Percentiles rank a stretch among this genome's conserved stretches.
phyloP scores from a whole-genome alignment of 1,284 basidiomycete genomes.

The Leccinum subspadiceum region DNA sequence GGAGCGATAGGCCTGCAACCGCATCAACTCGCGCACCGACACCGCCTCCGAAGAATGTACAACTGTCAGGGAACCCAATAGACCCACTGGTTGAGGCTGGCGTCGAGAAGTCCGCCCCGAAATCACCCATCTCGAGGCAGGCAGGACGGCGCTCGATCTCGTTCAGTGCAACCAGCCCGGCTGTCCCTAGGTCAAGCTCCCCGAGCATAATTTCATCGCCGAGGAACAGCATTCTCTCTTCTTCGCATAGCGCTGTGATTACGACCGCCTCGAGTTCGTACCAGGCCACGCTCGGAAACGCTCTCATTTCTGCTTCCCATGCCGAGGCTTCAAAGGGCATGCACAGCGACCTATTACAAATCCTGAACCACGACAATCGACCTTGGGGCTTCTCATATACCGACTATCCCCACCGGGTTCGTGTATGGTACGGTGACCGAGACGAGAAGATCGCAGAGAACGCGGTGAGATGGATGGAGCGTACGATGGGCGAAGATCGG shows the following conservation, averaged over 20 bases:
- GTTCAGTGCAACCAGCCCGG: constrained; percentile 40
- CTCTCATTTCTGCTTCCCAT: constrained; percentile 90
- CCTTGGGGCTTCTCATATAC: constrained; percentile 84
- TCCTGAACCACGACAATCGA: constrained; percentile 82
- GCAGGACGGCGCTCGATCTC: constrained; percentile 65
- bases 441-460: constrained; percentile 93
- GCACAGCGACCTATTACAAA: constrained; percentile 87
- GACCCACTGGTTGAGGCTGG: constrained; percentile 20
- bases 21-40: constrained; percentile 24
- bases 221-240: constrained; percentile 43
- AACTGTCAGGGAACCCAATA: constrained; percentile 21
- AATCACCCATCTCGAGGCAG: constrained; percentile 27
- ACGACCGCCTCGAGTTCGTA: constrained; percentile 44
- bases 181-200: constrained; percentile 38
- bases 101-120: constrained; percentile 23
- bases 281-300: constrained; percentile 76
- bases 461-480: constrained; percentile 89
- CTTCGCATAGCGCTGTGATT: constrained; percentile 34
- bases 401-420: constrained; percentile 76
- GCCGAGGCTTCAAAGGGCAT: constrained; percentile 91
- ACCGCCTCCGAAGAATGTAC: constrained; percentile 19
- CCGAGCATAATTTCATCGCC: constrained; percentile 51
- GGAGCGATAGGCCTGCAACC: constrained; percentile 39
- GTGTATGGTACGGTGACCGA: constrained; percentile 90
- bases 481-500: constrained; percentile 71